Evolutionary conservation across 2,329 filamentous ascomycete species (phyloP), one percentile per base, ranked within the genome.

Genomic region (Fusarium haematococcum): DNA sequence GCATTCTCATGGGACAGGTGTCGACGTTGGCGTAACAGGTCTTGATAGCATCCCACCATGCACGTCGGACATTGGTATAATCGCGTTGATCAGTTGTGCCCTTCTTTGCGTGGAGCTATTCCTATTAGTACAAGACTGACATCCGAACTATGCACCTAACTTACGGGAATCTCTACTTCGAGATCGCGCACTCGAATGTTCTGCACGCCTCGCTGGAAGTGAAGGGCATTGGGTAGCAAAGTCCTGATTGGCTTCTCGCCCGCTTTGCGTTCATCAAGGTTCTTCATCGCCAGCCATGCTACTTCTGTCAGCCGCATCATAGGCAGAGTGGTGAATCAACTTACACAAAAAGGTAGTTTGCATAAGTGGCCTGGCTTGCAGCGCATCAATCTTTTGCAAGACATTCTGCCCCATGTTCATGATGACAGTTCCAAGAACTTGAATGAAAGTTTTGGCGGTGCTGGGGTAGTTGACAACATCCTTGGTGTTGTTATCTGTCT

Each of bases 1-100:
- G 68, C 68, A 70, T 68, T 14, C 68, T 65, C 68, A 70, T 70
- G 23, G 68, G 68, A 25, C 60, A 70, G 3, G 61, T 70, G 32
- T 70, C 52, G 45, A 27, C 39, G n/a, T 70, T 70, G 30, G 30
- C 50, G 33, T 70, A 70, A 45, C 35, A 52, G 7, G 37, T 39
- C 10, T 32, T 45, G 35, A 70, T 70, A 10, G 61, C 61, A 7
- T 71, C 68, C 65, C 65, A 71, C 68, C 68, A 71, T 5, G 68
- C 68, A 5, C 39, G 68, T 16, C 56, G 60, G 23, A 70, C 60
- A 11, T 41, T 48, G 25, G 39, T 37, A 27, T 50, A 70, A n/a
- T 70, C 56, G 3, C 54, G 32, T 11, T 58, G 20, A 7, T 37
- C 33, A 18, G 32, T 35, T 9, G 52, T 56, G 5, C 52, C 32